phyloP scores from a whole-genome alignment of 176 grass and related monocot species.

The Oropetium thomaeum region DNA sequence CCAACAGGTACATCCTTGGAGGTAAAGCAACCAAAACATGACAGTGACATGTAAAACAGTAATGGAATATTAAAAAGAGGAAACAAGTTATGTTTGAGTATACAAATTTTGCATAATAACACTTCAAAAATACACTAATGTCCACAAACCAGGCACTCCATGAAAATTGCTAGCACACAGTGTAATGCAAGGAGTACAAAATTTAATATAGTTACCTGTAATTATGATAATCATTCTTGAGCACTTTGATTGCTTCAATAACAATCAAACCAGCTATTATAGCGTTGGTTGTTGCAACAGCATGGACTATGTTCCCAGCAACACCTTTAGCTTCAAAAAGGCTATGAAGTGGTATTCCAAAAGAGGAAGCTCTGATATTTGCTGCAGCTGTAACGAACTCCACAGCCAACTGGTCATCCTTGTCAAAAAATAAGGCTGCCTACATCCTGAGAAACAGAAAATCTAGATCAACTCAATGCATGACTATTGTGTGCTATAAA shows the following conservation, averaged over 20 bases:
- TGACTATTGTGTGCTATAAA: background rate
- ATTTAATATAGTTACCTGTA: constrained; percentile 52
- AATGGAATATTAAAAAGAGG: background rate
- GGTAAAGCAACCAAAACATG: background rate
- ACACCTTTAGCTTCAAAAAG: constrained; percentile 99
- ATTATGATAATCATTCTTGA: constrained; percentile 64
- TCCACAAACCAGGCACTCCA: constrained; percentile 7
- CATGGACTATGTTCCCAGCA: constrained; percentile 99
- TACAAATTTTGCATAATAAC: background rate
- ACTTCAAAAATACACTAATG: background rate
- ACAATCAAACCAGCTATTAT: constrained; percentile 96
- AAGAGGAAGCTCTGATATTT: constrained; percentile 95
- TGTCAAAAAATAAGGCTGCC: constrained; percentile 89
- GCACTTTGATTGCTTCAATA: constrained; percentile 96
- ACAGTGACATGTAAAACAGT: background rate
- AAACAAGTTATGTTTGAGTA: background rate
- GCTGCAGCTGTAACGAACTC: constrained; percentile 94
- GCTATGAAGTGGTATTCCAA: constrained; percentile 90
- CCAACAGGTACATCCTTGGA: background rate
- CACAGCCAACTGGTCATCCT: constrained; percentile 94
- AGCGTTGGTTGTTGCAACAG: constrained; percentile 98
- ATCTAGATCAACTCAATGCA: constrained; percentile 1
- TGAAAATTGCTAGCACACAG: background rate
- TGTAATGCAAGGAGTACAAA: background rate
- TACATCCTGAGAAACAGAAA: constrained; percentile 62